Percentiles rank a stretch among this genome's conserved stretches.
Evolutionary conservation across 2,329 filamentous ascomycete species (phyloP).

Genomic region (Shiraia sp.): DNA sequence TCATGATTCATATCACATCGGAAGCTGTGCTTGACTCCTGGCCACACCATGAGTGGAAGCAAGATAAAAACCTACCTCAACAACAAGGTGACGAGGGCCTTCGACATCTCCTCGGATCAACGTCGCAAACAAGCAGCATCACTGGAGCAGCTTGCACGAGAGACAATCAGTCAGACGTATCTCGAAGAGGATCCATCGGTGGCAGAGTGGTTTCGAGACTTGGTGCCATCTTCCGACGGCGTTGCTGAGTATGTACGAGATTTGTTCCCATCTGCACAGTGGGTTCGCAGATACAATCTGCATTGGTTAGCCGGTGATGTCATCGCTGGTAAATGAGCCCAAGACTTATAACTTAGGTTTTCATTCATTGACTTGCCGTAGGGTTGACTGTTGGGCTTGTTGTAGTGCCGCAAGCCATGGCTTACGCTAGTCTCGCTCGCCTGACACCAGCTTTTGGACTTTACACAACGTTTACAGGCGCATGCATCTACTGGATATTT

Average conservation of each 20-base stretch:
- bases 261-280: conserved; percentile 34
- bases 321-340: conserved; percentile 29
- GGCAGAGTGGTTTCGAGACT: conserved; percentile 29
- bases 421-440: conserved; percentile 81
- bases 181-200: conserved; percentile 36
- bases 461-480: conserved; percentile 94
- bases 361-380: conserved; percentile 5
- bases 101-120: conserved; percentile 17
- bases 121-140: conserved; percentile 15
- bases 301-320: conserved; percentile 37
- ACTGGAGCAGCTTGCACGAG: conserved; percentile 20
- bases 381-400: conserved; percentile 69
- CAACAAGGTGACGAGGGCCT: conserved; percentile 9
- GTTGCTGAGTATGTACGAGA: conserved; percentile 26
- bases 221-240: conserved; percentile 27
- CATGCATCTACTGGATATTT: conserved; percentile 93
- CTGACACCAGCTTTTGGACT: conserved; percentile 80
- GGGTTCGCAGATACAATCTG: conserved; percentile 34
- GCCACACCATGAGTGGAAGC: conserved; percentile 8
- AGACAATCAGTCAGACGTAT: conserved; percentile 26
- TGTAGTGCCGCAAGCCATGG: conserved; percentile 93
- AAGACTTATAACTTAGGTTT: background rate
- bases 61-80: conserved; percentile 7
- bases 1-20: background rate
- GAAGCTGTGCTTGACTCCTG: conserved; percentile 1